Base-by-base conservation (phyloP, 352 stramenopile species). In the Phytophthora idaei region DNA sequence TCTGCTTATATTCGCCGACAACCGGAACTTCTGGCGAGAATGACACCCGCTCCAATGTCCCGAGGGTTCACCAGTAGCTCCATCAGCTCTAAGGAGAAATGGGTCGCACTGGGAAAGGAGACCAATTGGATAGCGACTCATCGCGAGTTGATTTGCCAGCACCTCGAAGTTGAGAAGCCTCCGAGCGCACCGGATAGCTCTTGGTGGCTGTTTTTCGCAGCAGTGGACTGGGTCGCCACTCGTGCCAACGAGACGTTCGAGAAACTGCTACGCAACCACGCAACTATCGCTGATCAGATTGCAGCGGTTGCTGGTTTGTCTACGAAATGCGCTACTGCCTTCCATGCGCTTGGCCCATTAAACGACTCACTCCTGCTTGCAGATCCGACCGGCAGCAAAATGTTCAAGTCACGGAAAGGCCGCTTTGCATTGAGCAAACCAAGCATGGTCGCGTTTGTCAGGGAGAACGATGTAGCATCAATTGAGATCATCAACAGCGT, bases 191-290 rank as follows among this genome's bases (percentile, higher is more conserved):
- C 75, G 1, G 76, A 77, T 56, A 73, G 71, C 36, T 67, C 71
- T 4, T 92, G 83, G 83, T 92, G 83, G 81, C 42, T 92, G 25
- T 81, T 77, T 53, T 77, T 92, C 39, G 68, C 72, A 1, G 72
- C 77, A 11, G 79, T 87, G 3, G 47, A 86, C 62, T 89, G 77
- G 73, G 66, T 92, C 21, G 76, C 81, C 0, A 53, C 59, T 12
- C 73, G 73, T 12, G 62, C 65, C 8, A 78, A 82, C 44, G 71
- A 81, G 17, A 64, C 67, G 15, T 74, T 83, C 27, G 50, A 68
- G 4, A 69, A 66, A 14, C 56, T 91, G 17, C 44, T 76, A 14
- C 69, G 53, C 12, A 78, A 73, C 27, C 70, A 73, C 42, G 31
- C 55, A 4, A 69, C 39, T n/a, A 47, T 49, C 46, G 51, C 47